Conservation (phyloP, 225 moss, liverwort and hornwort species). For the Polytrichum commune region DNA sequence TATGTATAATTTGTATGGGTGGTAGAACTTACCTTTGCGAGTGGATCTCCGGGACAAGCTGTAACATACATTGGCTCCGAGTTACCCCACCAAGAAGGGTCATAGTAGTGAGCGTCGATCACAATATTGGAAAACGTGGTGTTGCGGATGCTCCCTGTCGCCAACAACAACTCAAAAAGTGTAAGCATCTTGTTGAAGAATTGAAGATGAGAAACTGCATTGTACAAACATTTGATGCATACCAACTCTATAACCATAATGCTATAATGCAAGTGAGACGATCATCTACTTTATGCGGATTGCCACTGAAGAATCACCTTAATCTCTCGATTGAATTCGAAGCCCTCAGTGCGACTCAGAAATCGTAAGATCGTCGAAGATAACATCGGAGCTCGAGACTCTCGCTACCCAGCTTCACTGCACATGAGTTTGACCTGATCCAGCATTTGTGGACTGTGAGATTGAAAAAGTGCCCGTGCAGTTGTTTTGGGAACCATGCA, state of each 20-base stretch:
- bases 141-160: conserved; percentile 10
- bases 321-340: conserved; percentile 4
- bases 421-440: conserved; percentile 14
- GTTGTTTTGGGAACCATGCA: conserved; percentile 10
- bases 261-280: background rate
- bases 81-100: conserved; percentile 16
- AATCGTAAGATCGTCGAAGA: conserved; percentile 6
- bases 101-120: conserved; percentile 13
- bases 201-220: too few relatives aligned
- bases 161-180: background rate
- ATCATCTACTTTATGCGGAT: too few relatives aligned
- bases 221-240: too few relatives aligned
- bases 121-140: conserved; percentile 6
- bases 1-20: too few relatives aligned
- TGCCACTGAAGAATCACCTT: background rate
- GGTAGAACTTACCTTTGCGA: conserved; percentile 7
- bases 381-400: conserved; percentile 1
- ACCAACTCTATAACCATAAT: too few relatives aligned
- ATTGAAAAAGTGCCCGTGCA: conserved; percentile 2
- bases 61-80: conserved; percentile 51
- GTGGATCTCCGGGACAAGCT: conserved; percentile 37
- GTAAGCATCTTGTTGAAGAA: too few relatives aligned
- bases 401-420: conserved; percentile 16
- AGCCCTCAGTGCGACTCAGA: conserved; percentile 8
- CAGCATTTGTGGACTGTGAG: conserved; percentile 10